Evolutionary conservation across 1,139 yeast genomes (phyloP), one percentile per base, ranked within the genome.

Genomic region (Geotrichum cucujoidarum): DNA sequence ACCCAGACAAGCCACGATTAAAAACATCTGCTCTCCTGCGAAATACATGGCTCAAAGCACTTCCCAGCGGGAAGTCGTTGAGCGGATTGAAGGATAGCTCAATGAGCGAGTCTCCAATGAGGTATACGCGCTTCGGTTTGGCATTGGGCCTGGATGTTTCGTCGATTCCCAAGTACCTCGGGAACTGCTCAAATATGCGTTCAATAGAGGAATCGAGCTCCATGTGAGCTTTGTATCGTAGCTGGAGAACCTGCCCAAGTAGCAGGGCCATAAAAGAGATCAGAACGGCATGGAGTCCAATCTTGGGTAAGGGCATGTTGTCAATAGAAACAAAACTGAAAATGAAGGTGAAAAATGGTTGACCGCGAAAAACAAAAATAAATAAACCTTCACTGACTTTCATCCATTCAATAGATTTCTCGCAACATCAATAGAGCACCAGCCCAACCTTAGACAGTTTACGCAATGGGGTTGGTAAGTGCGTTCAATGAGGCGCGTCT

Each of bases 21-120:
- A 51, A 22, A 32, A 51, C 47, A 35, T 51, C 53, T 5, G 51
- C 49, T n/a, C 48, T 34, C 25, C 51, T 31, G 8, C 49, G 36
- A 17, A 48, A 51, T 4, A 32, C 33, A 45, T 50, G 49, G 10
- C 44, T 16, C n/a, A 50, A 30, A 6, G 51, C 51, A 22, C 49
- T 33, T 21, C 47, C 39, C 6, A 50, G 40, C 13, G 51, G 48
- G 24, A 50, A 50, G 2, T 13, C 14, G n/a, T 27, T 41, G 1
- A 24, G 17, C 2, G 56, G 55, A 16, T 51, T 53, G 16, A 40
- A 47, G 11, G 49, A 27, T 20, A 45, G 37, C 32, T 53, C 56
- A n/a, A 49, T 45, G 31, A 49, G 25, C 2, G 52, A 47, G 37
- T 53, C 56, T 25, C 56, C 56, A 24, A 53, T 32, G 13, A 44